phyloP scores from a whole-genome alignment of 2,329 filamentous ascomycete species.

The Clarireedia homoeocarpa region DNA sequence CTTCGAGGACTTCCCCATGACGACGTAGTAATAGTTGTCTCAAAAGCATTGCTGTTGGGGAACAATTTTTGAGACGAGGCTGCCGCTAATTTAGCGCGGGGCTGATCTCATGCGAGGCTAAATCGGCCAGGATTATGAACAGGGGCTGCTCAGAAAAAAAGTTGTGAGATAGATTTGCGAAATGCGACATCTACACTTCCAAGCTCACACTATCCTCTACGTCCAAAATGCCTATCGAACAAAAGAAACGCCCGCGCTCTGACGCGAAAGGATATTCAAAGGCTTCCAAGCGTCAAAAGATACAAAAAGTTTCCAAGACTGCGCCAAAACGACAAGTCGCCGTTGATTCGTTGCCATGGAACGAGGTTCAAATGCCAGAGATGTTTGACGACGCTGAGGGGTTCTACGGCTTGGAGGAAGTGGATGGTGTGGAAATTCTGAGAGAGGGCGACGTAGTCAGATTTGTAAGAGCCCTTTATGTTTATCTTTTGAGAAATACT shows the following conservation, averaged over 20 bases:
- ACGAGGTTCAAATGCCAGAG: conserved; percentile 59
- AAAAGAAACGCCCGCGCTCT: conserved; percentile 25
- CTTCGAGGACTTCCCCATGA: conserved; percentile 95
- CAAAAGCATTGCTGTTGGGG: background rate
- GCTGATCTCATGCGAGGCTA: conserved; percentile 12
- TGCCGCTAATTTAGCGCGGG: conserved; percentile 7
- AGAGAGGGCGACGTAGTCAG: conserved; percentile 51
- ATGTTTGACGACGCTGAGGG: conserved; percentile 85
- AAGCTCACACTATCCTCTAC: background rate
- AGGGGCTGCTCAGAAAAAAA: background rate
- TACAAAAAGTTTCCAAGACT: conserved; percentile 15
- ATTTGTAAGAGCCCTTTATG: conserved; percentile 38
- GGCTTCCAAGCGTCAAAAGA: conserved; percentile 29
- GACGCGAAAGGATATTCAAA: conserved; percentile 17
- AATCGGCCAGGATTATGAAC: conserved; percentile 12
- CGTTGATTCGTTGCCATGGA: conserved; percentile 47
- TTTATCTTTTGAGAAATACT: background rate
- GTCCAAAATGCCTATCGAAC: conserved; percentile 22
- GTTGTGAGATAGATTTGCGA: background rate
- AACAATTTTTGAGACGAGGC: conserved; percentile 16
- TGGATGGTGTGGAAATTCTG: conserved; percentile 84
- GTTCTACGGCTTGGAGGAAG: conserved; percentile 85
- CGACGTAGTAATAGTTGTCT: background rate
- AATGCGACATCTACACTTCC: background rate
- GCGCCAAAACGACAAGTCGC: conserved; percentile 35